Conservation (phyloP, 148 eudicot genomes). For the Nyssa sinensis region DNA sequence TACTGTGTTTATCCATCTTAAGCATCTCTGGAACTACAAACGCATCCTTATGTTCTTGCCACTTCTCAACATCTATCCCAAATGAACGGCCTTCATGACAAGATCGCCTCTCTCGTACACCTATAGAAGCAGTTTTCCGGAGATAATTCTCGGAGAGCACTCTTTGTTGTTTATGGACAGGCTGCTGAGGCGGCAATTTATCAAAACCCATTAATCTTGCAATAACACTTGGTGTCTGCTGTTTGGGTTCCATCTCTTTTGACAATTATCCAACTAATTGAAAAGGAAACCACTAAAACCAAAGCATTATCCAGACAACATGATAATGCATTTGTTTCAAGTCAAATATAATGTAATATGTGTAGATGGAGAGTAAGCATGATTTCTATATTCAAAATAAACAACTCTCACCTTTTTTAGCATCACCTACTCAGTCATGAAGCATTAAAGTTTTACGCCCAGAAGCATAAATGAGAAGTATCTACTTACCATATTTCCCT, state of each 20-base stretch:
- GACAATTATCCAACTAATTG: slow-evolving; percentile 4
- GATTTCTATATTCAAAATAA: background rate
- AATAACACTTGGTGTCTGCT: slow-evolving; percentile 48
- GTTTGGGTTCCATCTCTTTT: slow-evolving; percentile 35
- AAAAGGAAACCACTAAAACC: background rate
- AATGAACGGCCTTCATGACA: slow-evolving; percentile 17
- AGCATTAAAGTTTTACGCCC: background rate
- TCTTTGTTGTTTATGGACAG: slow-evolving; percentile 22
- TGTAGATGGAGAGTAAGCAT: background rate
- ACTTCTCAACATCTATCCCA: slow-evolving; percentile 17
- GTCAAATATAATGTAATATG: background rate
- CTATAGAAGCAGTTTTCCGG: slow-evolving; percentile 44
- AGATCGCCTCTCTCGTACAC: slow-evolving; percentile 22
- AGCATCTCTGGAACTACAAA: slow-evolving; percentile 17
- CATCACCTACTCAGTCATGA: background rate
- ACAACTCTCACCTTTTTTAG: background rate
- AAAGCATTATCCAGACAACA: slow-evolving; percentile 6
- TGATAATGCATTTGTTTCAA: background rate
- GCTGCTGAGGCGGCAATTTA: slow-evolving; percentile 20
- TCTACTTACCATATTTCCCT: background rate
- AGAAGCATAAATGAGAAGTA: background rate
- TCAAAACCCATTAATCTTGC: slow-evolving; percentile 61
- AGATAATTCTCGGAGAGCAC: slow-evolving; percentile 60
- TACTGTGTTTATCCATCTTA: slow-evolving; percentile 13
- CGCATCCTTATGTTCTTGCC: slow-evolving; percentile 13